Evolutionary conservation across 768 basidiomycete species (phyloP).

Genomic region (Trichaptum fuscoviolaceum): DNA sequence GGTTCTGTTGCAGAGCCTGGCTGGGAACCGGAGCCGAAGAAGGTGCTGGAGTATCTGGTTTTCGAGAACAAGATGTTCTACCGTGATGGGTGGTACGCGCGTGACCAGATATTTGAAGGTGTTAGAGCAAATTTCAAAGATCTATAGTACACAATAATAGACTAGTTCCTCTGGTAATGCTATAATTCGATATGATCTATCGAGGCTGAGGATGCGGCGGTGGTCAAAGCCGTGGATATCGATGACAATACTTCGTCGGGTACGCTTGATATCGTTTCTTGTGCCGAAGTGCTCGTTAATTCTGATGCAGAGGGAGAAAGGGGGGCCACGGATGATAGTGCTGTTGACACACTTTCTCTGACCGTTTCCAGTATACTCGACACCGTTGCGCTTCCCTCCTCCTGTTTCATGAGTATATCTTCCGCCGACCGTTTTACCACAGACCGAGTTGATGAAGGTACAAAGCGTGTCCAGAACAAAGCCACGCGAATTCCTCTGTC

Average conservation of each 20-base stretch:
- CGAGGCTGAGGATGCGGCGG: neutral
- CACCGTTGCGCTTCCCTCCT: neutral
- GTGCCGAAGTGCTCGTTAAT: neutral
- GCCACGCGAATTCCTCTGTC: conserved; percentile 75
- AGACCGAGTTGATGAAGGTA: conserved; percentile 33
- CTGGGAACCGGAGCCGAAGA: neutral
- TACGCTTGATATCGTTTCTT: neutral
- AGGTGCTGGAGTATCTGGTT: neutral
- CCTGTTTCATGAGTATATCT: neutral
- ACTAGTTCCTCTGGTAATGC: neutral
- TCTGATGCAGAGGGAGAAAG: neutral
- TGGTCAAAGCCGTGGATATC: neutral
- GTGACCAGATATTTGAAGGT: conserved; percentile 1
- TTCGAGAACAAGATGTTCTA: conserved; percentile 2
- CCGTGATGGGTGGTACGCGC: neutral
- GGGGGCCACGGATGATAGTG: neutral
- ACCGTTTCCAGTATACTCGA: neutral
- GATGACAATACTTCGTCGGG: neutral
- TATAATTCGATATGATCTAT: neutral
- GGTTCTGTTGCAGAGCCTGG: conserved; percentile 1
- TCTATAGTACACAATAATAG: neutral
- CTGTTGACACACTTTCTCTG: neutral
- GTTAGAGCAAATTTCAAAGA: neutral
- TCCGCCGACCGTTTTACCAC: neutral
- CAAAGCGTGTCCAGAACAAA: conserved; percentile 83